Percentiles rank a stretch among this genome's conserved stretches.
These are phyloP conservation scores for Boletus rex-veris DNA, from an alignment of 768 basidiomycete genomes.

Conservation along the genomic window DNA sequence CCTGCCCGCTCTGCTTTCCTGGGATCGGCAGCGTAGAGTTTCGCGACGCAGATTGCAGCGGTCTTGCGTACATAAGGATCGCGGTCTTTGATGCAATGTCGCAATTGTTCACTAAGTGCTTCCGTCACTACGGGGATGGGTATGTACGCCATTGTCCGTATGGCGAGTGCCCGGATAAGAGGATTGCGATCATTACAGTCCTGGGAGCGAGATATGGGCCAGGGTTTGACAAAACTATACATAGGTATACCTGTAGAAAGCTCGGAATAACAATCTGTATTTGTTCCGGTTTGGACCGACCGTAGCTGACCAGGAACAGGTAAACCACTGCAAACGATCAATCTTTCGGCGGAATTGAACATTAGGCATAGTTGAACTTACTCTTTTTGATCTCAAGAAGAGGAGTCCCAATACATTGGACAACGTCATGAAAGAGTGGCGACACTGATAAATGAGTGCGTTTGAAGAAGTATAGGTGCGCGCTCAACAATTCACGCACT, in stretches of 20 bases:
- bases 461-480: conserved; percentile 12
- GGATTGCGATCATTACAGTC: conserved; percentile 97
- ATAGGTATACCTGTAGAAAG: conserved; percentile 70
- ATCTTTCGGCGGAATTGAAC: not conserved
- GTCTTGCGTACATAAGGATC: conserved; percentile 99
- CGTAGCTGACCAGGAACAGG: conserved; percentile 96
- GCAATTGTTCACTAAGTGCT: conserved; percentile 82
- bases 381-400: conserved; percentile 99
- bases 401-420: conserved; percentile 93
- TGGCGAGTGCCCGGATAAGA: conserved; percentile 92
- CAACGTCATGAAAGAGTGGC: conserved; percentile 89
- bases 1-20: conserved; percentile 83
- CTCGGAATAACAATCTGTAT: conserved; percentile 88
- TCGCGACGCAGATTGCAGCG: conserved; percentile 95
- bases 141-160: conserved; percentile 99
- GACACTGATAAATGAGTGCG: conserved; percentile 61
- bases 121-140: conserved; percentile 86
- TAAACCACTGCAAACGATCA: conserved; percentile 75
- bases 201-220: conserved; percentile 40
- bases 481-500: conserved; percentile 55
- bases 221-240: conserved; percentile 2
- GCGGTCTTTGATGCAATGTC: conserved; percentile 87
- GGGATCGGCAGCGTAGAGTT: conserved; percentile 87
- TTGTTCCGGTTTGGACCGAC: conserved; percentile 88
- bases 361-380: conserved; percentile 38